phyloP scores from a whole-genome alignment of 2,329 filamentous ascomycete genomes.

The Sporothrix inflata region DNA sequence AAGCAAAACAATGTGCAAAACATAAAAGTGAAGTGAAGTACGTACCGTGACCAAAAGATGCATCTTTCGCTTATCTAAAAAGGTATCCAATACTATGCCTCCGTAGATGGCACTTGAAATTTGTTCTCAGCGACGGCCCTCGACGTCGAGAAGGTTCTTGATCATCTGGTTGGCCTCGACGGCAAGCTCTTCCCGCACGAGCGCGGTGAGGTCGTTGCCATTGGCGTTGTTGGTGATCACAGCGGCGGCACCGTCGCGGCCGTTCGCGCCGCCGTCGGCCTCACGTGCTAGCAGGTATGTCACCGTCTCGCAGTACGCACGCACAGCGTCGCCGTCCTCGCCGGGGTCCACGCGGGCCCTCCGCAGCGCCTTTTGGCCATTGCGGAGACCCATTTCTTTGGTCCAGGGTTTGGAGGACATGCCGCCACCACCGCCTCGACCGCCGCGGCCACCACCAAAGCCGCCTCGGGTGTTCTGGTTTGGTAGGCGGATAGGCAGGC shows the following conservation, averaged over 20 bases:
- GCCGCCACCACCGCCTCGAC: neutral
- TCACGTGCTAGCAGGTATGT: constrained; percentile 50
- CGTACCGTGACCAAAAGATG: neutral
- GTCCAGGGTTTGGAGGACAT: constrained; percentile 51
- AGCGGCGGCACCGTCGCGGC: constrained; percentile 34
- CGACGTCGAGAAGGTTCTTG: constrained; percentile 52
- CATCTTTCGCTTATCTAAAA: neutral
- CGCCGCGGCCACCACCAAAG: neutral
- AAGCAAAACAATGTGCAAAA: neutral
- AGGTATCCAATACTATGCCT: neutral
- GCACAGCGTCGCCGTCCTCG: constrained; percentile 61
- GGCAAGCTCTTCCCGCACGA: constrained; percentile 51
- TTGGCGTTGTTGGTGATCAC: neutral
- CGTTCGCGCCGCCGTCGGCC: constrained; percentile 37
- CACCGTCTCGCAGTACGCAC: constrained; percentile 64
- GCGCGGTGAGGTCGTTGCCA: constrained; percentile 40
- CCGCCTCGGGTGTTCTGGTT: neutral
- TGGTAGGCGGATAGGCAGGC: neutral
- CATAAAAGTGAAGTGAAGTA: neutral
- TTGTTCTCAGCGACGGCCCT: constrained; percentile 37
- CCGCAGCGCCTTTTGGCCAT: constrained; percentile 58
- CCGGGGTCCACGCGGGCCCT: constrained; percentile 53
- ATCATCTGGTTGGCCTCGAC: constrained; percentile 57
- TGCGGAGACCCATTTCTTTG: constrained; percentile 59
- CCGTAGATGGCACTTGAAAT: neutral